Evolutionary conservation across 73 alveolate species (phyloP).

Genomic region (Paramecium sexaurelia): DNA sequence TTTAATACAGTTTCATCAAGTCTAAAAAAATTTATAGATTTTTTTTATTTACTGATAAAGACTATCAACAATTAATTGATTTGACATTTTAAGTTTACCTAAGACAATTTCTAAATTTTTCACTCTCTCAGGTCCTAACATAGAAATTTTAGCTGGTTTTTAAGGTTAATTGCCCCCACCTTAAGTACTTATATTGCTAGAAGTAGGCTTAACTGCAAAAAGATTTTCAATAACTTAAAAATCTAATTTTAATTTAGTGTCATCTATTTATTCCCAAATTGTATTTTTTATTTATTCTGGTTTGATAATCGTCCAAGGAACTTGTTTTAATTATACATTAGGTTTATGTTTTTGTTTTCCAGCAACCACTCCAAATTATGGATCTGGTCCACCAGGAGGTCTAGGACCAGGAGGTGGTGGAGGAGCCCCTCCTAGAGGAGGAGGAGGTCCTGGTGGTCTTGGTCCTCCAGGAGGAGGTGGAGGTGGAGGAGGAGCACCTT

Average conservation of each 20-base stretch:
- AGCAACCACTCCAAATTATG: background rate
- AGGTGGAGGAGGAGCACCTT: constrained; percentile 66
- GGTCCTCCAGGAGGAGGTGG: constrained; percentile 67
- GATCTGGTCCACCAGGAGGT: constrained; percentile 25
- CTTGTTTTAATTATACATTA: constrained; percentile 63
- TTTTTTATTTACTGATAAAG: constrained; percentile 45
- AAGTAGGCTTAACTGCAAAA: constrained; percentile 65
- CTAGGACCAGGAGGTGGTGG: constrained; percentile 74
- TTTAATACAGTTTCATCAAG: constrained; percentile 70
- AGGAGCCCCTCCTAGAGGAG: constrained; percentile 25
- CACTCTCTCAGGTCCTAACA: constrained; percentile 70
- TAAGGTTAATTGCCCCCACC: constrained; percentile 27
- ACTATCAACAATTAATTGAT: constrained; percentile 14
- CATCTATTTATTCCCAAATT: constrained; percentile 76
- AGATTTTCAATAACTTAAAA: constrained; percentile 50
- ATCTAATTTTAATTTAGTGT: constrained; percentile 73
- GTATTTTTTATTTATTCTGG: constrained; percentile 66
- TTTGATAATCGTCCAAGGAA: constrained; percentile 76
- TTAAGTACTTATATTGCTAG: background rate
- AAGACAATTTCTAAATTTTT: constrained; percentile 72
- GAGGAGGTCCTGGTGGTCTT: constrained; percentile 65
- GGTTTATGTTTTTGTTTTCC: constrained; percentile 32
- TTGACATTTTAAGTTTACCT: constrained; percentile 71
- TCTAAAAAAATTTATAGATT: constrained; percentile 70
- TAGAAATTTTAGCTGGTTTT: constrained; percentile 67